Conservation (phyloP, 257 asterid species). For the Schizonepeta tenuifolia region DNA sequence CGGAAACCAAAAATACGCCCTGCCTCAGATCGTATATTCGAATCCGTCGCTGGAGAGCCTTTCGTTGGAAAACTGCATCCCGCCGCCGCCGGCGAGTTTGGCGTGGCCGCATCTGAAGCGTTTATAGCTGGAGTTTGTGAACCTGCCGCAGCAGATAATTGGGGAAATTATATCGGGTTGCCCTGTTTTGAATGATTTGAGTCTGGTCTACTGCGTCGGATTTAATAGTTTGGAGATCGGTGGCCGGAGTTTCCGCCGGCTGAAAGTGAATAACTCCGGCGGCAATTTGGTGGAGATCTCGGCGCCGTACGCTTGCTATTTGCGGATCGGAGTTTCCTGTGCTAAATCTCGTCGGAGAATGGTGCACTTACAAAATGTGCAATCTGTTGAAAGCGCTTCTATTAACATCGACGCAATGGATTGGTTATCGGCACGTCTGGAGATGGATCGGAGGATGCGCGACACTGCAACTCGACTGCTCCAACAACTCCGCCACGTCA, state of each 20-base stretch:
- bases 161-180: not conserved
- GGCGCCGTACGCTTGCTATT: not conserved
- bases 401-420: too few relatives aligned
- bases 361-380: not conserved
- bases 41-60: not conserved
- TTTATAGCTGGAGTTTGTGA: not conserved
- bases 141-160: not conserved
- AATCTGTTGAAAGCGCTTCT: not conserved
- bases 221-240: not conserved
- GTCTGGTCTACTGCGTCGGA: not conserved
- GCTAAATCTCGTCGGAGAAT: not conserved
- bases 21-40: not conserved
- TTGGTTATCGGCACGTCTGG: too few relatives aligned
- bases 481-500: not conserved
- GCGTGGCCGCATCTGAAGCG: not conserved
- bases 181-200: not conserved
- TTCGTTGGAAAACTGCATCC: not conserved
- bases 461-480: too few relatives aligned
- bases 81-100: not conserved
- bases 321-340: not conserved
- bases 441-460: not conserved
- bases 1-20: too few relatives aligned
- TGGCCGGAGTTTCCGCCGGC: not conserved
- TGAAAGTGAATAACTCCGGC: not conserved
- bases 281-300: not conserved